Percentiles rank a stretch among this genome's conserved stretches.
Evolutionary conservation across 805 yeast species (phyloP).

Genomic region (Metschnikowia picachoensis): DNA sequence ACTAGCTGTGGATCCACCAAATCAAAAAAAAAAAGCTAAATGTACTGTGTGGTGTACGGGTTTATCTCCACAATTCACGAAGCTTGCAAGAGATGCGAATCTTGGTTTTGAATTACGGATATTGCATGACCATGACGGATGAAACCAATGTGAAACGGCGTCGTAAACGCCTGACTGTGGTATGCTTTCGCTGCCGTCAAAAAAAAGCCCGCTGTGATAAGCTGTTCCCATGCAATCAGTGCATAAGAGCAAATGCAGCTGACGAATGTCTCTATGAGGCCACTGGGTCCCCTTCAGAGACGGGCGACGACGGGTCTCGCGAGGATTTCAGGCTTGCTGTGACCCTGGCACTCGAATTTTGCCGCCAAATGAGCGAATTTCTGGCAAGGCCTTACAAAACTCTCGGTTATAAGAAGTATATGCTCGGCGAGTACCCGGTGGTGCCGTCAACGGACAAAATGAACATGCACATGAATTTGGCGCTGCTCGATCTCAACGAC

Average conservation of each 20-base stretch:
- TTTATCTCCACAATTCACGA: too few species aligned
- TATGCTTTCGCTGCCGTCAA: constrained; percentile 17
- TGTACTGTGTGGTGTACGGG: too few species aligned
- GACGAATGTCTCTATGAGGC: constrained; percentile 13
- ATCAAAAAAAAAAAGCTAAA: too few species aligned
- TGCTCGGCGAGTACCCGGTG: constrained; percentile 15
- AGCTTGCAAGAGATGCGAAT: too few species aligned
- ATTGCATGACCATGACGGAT: too few species aligned
- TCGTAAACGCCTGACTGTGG: constrained; percentile 14
- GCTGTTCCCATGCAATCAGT: constrained; percentile 13
- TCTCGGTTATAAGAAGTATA: neutral
- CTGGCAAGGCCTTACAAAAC: too few species aligned
- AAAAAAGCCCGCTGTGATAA: constrained; percentile 17
- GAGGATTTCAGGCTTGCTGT: neutral
- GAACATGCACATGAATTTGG: constrained; percentile 16
- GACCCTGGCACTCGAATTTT: neutral
- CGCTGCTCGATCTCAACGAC: neutral
- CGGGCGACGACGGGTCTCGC: neutral
- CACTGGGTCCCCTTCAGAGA: neutral
- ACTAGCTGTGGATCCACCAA: too few species aligned
- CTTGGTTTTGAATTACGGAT: too few species aligned
- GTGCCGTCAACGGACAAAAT: constrained; percentile 12
- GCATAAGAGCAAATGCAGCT: constrained; percentile 12
- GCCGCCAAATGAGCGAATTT: neutral
- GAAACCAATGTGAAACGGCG: constrained; percentile 1